Evolutionary conservation across 2,329 filamentous ascomycete species (phyloP).

Genomic region (Botryosphaeria dothidea): DNA sequence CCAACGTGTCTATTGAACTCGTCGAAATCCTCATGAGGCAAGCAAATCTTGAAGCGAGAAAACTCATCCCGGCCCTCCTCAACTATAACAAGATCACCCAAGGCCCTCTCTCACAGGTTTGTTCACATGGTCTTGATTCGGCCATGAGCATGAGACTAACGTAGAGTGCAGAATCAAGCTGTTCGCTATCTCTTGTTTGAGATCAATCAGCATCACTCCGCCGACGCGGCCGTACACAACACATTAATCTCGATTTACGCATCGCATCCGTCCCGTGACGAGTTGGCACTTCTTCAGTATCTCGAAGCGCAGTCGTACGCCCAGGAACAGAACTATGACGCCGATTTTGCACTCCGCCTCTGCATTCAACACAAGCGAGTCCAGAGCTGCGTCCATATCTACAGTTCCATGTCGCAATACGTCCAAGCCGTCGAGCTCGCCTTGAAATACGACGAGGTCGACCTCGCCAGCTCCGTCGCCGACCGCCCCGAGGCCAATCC

Average conservation of each 20-base stretch:
- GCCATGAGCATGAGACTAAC: background rate
- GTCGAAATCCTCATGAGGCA: slow-evolving; percentile 97
- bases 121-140: slow-evolving; percentile 43
- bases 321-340: slow-evolving; percentile 83
- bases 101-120: slow-evolving; percentile 55
- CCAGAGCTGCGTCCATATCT: slow-evolving; percentile 94
- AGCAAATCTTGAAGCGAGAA: slow-evolving; percentile 77
- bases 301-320: slow-evolving; percentile 77
- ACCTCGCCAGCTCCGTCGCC: slow-evolving; percentile 83
- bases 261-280: slow-evolving; percentile 77
- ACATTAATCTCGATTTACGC: slow-evolving; percentile 96
- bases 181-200: slow-evolving; percentile 91
- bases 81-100: slow-evolving; percentile 84
- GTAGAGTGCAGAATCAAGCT: slow-evolving; percentile 69
- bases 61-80: slow-evolving; percentile 87
- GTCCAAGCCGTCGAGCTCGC: slow-evolving; percentile 90
- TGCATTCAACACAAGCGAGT: slow-evolving; percentile 95
- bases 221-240: slow-evolving; percentile 89
- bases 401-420: slow-evolving; percentile 94
- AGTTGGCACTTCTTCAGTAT: slow-evolving; percentile 82
- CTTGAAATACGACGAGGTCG: slow-evolving; percentile 83
- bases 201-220: slow-evolving; percentile 80
- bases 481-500: slow-evolving; percentile 60
- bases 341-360: slow-evolving; percentile 90
- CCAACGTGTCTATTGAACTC: slow-evolving; percentile 77